Conservation (phyloP, 164 flowering plant species). For the Tetracentron sinense region DNA sequence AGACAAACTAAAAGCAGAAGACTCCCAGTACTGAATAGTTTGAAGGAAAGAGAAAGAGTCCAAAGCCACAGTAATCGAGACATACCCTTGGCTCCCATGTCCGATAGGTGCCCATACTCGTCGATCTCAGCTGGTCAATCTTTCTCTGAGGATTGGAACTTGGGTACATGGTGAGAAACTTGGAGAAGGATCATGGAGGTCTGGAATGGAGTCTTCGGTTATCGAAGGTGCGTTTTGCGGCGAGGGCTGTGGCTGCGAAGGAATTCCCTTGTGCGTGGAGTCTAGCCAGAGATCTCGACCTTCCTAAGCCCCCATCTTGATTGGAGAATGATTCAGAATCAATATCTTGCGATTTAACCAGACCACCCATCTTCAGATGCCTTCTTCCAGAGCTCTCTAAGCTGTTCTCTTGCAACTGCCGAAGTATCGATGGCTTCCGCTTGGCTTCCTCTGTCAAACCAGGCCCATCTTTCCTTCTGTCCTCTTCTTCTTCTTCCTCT, state of each 20-base stretch:
- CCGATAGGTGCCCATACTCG: background rate
- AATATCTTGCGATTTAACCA: too few species aligned
- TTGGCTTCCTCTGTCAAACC: conserved; percentile 5
- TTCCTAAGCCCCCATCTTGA: too few species aligned
- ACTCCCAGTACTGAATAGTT: background rate
- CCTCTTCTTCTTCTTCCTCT: too few species aligned
- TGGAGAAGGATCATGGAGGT: too few species aligned
- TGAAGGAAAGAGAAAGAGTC: conserved; percentile 40
- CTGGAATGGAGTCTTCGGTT: conserved; percentile 21
- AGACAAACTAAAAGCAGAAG: conserved; percentile 30
- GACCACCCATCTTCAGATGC: conserved; percentile 32
- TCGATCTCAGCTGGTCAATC: background rate
- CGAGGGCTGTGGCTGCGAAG: too few species aligned
- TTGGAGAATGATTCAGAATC: too few species aligned
- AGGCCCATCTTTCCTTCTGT: conserved; percentile 34
- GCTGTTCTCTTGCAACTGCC: too few species aligned
- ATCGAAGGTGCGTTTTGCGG: conserved; percentile 30
- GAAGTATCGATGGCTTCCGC: too few species aligned
- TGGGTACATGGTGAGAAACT: too few species aligned
- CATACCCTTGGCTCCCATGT: background rate
- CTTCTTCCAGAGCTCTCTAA: conserved; percentile 40
- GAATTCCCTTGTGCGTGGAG: too few species aligned
- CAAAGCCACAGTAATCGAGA: conserved; percentile 58
- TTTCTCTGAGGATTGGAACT: too few species aligned
- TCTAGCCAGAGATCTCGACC: too few species aligned